Percentiles rank a stretch among this genome's conserved stretches.
Conservation (phyloP, 495 filamentous ascomycete species). For the Chaetomium fimeti region DNA sequence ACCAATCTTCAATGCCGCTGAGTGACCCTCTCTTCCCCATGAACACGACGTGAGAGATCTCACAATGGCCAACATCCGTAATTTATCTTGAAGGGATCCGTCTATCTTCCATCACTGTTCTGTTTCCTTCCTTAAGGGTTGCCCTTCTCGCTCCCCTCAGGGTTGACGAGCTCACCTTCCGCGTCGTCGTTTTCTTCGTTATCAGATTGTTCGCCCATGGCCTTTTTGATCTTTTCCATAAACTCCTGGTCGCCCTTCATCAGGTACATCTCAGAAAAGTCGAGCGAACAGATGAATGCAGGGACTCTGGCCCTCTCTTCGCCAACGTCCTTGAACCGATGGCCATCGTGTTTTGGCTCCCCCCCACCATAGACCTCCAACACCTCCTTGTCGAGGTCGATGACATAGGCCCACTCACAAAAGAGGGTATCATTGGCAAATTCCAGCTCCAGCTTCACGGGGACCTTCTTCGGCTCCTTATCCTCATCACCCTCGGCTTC, state of each 20-base stretch:
- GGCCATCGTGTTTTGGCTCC: conserved; percentile 16
- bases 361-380: conserved; percentile 20
- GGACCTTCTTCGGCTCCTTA: conserved; percentile 15
- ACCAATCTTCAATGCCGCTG: too few species aligned
- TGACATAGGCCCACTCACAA: conserved; percentile 25
- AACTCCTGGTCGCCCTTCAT: conserved; percentile 10
- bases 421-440: conserved; percentile 18
- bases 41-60: background rate
- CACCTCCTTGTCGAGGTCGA: conserved; percentile 24
- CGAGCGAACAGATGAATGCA: conserved; percentile 3
- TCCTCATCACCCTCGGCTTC: background rate
- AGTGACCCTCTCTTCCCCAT: too few species aligned
- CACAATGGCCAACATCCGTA: background rate
- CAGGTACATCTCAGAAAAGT: conserved; percentile 14
- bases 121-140: background rate
- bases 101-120: background rate
- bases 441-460: conserved; percentile 2
- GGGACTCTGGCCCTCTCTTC: conserved; percentile 8
- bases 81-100: background rate
- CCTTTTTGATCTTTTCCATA: background rate
- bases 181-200: background rate
- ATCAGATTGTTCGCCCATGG: background rate
- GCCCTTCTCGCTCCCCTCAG: background rate
- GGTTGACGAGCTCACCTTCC: background rate
- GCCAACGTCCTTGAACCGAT: conserved; percentile 22